phyloP scores from a whole-genome alignment of 352 stramenopile genomes.

The Aphanomyces invadans region DNA sequence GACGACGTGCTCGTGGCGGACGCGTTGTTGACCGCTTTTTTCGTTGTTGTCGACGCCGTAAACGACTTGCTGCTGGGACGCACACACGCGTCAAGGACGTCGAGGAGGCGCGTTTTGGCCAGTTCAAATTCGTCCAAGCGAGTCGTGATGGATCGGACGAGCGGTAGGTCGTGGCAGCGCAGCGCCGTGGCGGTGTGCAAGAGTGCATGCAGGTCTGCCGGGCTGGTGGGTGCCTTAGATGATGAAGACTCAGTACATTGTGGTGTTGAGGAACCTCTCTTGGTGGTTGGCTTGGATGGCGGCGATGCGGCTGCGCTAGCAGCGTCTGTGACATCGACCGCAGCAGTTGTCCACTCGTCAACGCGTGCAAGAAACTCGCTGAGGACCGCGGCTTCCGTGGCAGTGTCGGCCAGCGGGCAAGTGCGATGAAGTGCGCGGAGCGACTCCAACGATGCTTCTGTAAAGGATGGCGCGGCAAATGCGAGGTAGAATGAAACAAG shows the following conservation, averaged over 20 bases:
- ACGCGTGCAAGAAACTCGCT: conserved; percentile 44
- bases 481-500: background rate
- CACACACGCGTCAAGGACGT: background rate
- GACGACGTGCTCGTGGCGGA: background rate
- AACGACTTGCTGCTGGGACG: background rate
- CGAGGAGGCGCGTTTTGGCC: conserved; percentile 7
- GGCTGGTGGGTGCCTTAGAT: background rate
- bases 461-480: background rate
- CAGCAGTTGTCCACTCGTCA: background rate
- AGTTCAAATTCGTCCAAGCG: conserved; percentile 2
- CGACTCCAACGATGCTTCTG: background rate
- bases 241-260: too few species aligned
- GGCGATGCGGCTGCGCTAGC: background rate
- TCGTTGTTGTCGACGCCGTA: background rate
- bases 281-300: too few species aligned
- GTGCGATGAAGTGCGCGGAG: conserved; percentile 1
- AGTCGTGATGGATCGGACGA: background rate
- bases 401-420: conserved; percentile 21
- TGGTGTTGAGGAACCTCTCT: too few species aligned
- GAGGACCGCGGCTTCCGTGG: conserved; percentile 55
- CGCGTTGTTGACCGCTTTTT: conserved; percentile 37
- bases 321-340: background rate
- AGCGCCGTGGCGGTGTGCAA: conserved; percentile 11
- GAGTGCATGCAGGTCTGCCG: conserved; percentile 13
- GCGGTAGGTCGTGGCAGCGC: background rate